These are phyloP conservation scores for Proliferodiscus dingleyae DNA, from an alignment of 2,329 filamentous ascomycete species.

Conservation along the genomic window DNA sequence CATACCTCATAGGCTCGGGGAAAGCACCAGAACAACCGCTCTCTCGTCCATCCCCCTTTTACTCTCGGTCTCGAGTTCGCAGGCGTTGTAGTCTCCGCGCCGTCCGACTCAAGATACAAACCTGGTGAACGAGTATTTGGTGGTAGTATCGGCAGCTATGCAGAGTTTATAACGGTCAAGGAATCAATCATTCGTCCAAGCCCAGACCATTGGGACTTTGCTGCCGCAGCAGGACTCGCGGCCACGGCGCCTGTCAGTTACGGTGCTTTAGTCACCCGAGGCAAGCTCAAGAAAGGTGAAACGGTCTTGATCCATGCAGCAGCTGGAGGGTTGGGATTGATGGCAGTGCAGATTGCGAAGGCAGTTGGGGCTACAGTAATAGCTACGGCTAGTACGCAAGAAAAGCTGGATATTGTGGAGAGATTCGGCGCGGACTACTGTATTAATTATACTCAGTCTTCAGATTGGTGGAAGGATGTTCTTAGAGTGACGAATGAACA, in stretches of 20 bases:
- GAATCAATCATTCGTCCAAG: conserved; percentile 34
- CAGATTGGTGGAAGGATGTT: conserved; percentile 48
- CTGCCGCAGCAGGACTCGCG: conserved; percentile 22
- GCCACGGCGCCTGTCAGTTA: conserved; percentile 23
- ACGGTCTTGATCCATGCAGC: conserved; percentile 33
- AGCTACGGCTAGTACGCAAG: conserved; percentile 43
- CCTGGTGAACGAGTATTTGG: conserved; percentile 52
- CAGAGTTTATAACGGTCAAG: conserved; percentile 44
- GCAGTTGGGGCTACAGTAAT: conserved; percentile 49
- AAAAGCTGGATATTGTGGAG: conserved; percentile 40
- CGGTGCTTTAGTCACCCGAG: conserved; percentile 21
- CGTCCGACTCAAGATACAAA: conserved; percentile 33
- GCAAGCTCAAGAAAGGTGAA: conserved; percentile 20
- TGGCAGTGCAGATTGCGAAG: conserved; percentile 51
- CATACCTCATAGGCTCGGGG: conserved; percentile 40
- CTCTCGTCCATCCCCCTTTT: conserved; percentile 52
- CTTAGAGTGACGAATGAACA: conserved; percentile 40
- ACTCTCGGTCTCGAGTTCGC: conserved; percentile 56
- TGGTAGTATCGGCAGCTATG: conserved; percentile 45
- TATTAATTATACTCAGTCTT: conserved; percentile 36
- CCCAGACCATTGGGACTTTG: conserved; percentile 18
- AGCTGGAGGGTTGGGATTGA: conserved; percentile 39
- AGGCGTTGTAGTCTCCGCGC: conserved; percentile 43
- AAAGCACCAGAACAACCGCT: conserved; percentile 55
- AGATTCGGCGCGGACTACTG: conserved; percentile 37